Base-by-base conservation (phyloP, 2,329 filamentous ascomycete genomes). In the Cryphonectria radicalis region DNA sequence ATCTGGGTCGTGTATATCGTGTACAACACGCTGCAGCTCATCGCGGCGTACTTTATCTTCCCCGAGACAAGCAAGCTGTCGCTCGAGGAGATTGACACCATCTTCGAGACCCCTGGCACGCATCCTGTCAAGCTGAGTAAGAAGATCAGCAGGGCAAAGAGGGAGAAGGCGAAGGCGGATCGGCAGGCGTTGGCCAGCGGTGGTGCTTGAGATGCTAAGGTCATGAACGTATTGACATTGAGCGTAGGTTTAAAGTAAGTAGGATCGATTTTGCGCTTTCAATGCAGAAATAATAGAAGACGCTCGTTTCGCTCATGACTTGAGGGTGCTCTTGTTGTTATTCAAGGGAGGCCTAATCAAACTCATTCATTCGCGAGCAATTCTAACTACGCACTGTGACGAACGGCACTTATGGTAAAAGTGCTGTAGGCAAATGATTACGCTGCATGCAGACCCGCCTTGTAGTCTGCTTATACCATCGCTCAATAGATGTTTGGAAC, bases 11-110 rank as follows among this genome's bases (percentile, higher is more conserved):
- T 87, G 37, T 87, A 86, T 69, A 84, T 86, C 57, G 81, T 79
- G 40, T 86, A 86, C 75, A 87, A 86, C 75, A 76, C 77, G 3
- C 63, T 84, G n/a, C 84, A 85, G 75, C 77, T 87, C n/a, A 74
- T 82, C 3, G 74, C 82, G 10, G 80, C 80, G 0, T 88, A 85
- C 74, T 86, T 86, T 67, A 79, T 86, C 72, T 88, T 88, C 75
- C 86, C 85, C 0, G 86, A 87, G 76, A 87, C 85, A 14, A 82
- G 82, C 62, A 80, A 80, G 28, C 76, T 86, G 50, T 83, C 81
- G 32, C 79, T 89, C 60, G 87, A 89, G 76, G 86, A 89, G 78
- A 89, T 89, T 66, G 86, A 89, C 74, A 84, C 84, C 60, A 87
- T 90, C 69, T 90, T 90, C 71, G 87, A 75, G 67, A 75, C 73